These are phyloP conservation scores for Nepenthes alata DNA, from an alignment of 179 eudicot species.

Conservation along the genomic window DNA sequence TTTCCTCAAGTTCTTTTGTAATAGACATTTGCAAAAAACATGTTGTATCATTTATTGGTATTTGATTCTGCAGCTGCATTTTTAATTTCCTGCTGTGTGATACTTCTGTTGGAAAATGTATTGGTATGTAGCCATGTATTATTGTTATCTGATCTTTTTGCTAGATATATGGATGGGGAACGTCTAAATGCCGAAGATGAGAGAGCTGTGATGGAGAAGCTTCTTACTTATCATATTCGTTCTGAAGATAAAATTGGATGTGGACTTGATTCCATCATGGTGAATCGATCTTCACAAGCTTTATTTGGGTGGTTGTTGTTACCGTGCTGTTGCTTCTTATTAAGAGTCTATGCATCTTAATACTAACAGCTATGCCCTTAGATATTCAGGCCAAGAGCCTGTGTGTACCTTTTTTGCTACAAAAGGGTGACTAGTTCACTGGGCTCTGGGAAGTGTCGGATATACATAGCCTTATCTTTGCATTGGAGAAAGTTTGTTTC, in stretches of 20 bases:
- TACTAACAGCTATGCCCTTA: too few relatives aligned
- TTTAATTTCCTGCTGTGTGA: background rate
- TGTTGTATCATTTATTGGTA: background rate
- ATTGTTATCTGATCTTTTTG: background rate
- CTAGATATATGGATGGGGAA: constrained; percentile 68
- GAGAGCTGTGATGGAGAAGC: constrained; percentile 40
- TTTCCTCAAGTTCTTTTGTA: too few relatives aligned
- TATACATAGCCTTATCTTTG: too few relatives aligned
- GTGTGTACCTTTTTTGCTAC: too few relatives aligned
- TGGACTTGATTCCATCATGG: constrained; percentile 71
- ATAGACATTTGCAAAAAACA: too few relatives aligned
- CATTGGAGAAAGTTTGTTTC: too few relatives aligned
- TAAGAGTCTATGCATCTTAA: too few relatives aligned
- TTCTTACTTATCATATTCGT: constrained; percentile 69
- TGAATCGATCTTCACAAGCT: constrained; percentile 9
- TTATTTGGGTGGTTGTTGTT: background rate
- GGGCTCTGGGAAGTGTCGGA: too few relatives aligned
- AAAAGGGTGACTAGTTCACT: too few relatives aligned
- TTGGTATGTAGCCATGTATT: background rate
- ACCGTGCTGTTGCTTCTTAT: too few relatives aligned
- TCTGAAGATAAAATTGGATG: constrained; percentile 68
- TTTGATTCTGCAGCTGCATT: too few relatives aligned
- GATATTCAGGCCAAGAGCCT: too few relatives aligned
- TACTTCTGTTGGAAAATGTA: background rate
- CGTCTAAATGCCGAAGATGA: constrained; percentile 51